Evolutionary conservation across 345 rosid genomes (phyloP).

Genomic region (Pseudoturritis turrita): DNA sequence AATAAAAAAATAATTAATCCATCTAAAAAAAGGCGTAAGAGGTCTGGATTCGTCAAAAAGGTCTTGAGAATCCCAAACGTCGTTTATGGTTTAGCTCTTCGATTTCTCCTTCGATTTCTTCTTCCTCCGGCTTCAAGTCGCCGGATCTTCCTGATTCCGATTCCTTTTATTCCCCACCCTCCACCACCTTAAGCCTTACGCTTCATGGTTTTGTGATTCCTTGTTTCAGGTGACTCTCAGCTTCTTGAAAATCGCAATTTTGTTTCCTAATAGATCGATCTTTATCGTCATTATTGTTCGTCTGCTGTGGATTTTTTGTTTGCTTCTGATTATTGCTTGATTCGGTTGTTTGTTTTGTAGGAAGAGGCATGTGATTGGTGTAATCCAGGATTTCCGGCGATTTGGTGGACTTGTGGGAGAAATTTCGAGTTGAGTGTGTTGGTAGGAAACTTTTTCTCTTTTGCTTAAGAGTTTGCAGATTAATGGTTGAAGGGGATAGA

Average conservation of each 20-base stretch:
- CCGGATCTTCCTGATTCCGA: conserved; percentile 32
- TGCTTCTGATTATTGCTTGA: conserved; percentile 7
- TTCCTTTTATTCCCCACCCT: background rate
- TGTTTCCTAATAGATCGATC: conserved; percentile 6
- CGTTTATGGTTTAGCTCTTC: conserved; percentile 21
- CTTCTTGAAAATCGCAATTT: too few species aligned
- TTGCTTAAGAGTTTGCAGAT: background rate
- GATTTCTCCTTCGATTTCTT: conserved; percentile 12
- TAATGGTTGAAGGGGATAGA: conserved; percentile 3
- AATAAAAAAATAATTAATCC: background rate
- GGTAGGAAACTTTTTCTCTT: background rate
- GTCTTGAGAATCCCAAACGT: conserved; percentile 20
- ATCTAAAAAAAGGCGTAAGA: conserved; percentile 25
- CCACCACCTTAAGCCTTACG: background rate
- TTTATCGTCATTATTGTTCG: background rate
- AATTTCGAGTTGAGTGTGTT: conserved; percentile 9
- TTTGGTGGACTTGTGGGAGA: conserved; percentile 32
- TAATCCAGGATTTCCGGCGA: conserved; percentile 46
- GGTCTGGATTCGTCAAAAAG: conserved; percentile 27
- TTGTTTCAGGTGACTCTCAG: conserved; percentile 17
- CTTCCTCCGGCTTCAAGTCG: conserved; percentile 32
- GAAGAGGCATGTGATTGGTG: conserved; percentile 34
- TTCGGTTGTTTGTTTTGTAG: conserved; percentile 25
- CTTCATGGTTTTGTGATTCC: conserved; percentile 13
- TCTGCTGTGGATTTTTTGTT: background rate